Percentiles rank a stretch among this genome's conserved stretches.
phyloP scores from a whole-genome alignment of 108 stramenopile species.

The Aureococcus anophagefferens region DNA sequence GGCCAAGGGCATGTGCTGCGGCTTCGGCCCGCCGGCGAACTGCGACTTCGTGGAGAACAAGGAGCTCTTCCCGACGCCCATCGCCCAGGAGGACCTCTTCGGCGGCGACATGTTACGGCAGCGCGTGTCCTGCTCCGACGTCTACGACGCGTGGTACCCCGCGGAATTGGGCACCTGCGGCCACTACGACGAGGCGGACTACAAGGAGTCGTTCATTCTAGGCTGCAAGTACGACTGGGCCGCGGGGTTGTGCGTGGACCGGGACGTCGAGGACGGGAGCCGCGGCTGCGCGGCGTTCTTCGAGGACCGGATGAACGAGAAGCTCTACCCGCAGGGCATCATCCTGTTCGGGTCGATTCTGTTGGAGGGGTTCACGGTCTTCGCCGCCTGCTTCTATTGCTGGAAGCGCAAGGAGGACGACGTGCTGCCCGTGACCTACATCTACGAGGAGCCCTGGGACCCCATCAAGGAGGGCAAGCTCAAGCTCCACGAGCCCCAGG shows the following conservation, averaged over 20 bases:
- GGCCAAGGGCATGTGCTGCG: background rate
- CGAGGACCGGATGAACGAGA: background rate
- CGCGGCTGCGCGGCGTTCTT: background rate
- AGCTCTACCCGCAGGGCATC: background rate
- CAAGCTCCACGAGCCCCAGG: background rate
- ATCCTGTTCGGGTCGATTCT: background rate
- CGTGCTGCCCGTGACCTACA: constrained; percentile 6
- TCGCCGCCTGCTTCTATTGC: background rate
- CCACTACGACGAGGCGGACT: background rate
- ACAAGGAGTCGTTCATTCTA: background rate
- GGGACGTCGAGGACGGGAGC: no score
- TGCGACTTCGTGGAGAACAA: background rate
- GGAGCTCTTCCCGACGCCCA: background rate
- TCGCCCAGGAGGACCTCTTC: background rate
- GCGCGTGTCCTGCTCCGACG: background rate
- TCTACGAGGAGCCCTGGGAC: background rate
- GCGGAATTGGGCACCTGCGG: background rate
- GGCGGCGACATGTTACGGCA: background rate
- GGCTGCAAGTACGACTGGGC: background rate
- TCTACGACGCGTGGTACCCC: background rate
- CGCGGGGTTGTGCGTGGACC: background rate
- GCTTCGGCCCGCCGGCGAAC: background rate
- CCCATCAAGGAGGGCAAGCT: background rate
- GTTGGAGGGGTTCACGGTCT: background rate
- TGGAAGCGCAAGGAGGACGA: constrained; percentile 14